phyloP scores from a whole-genome alignment of 129 eudicot species.

The Arctium minus region DNA sequence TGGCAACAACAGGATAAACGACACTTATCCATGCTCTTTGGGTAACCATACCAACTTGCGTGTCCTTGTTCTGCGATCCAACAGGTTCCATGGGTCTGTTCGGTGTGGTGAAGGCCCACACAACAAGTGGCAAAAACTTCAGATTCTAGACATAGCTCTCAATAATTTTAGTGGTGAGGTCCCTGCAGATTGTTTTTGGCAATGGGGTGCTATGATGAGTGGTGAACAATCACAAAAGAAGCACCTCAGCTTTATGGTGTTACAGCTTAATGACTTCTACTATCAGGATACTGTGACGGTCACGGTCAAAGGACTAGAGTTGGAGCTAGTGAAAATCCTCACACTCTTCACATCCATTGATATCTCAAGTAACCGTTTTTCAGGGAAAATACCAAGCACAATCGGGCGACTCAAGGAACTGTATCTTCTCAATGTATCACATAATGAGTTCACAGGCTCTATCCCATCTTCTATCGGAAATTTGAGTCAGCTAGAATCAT shows the following conservation, averaged over 20 bases:
- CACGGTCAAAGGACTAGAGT: conserved; percentile 42
- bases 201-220: conserved; percentile 44
- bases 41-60: conserved; percentile 39
- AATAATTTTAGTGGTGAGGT: conserved; percentile 47
- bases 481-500: conserved; percentile 48
- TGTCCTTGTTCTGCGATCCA: conserved; percentile 55
- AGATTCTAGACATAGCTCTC: conserved; percentile 54
- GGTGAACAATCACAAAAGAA: neutral
- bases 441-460: conserved; percentile 44
- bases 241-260: conserved; percentile 29
- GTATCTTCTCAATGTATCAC: conserved; percentile 50
- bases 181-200: conserved; percentile 21
- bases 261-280: conserved; percentile 18
- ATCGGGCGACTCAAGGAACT: conserved; percentile 48
- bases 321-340: conserved; percentile 54
- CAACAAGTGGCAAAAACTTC: conserved; percentile 51
- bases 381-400: conserved; percentile 46
- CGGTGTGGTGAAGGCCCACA: conserved; percentile 15
- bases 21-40: conserved; percentile 50
- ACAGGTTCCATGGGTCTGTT: conserved; percentile 45
- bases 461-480: conserved; percentile 60
- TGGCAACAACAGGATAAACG: conserved; percentile 43
- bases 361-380: conserved; percentile 47
- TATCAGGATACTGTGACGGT: conserved; percentile 55
- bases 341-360: conserved; percentile 60